Percentiles rank a stretch among this genome's conserved stretches.
Conservation (phyloP, 805 yeast species). For the Cyberlindnera veronae region DNA sequence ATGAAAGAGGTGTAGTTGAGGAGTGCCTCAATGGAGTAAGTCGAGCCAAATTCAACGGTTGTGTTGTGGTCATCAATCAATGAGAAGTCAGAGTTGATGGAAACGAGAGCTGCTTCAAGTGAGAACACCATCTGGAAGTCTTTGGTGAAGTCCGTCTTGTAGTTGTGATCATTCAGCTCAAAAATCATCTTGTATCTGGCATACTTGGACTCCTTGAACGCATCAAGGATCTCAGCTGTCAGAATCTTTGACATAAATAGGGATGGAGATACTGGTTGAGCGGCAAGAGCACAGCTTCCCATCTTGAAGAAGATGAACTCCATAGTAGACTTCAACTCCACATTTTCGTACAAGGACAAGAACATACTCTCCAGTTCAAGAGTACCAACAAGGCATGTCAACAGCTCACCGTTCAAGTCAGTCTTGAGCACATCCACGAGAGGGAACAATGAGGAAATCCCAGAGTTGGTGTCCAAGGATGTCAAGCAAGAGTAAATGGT, state of each 20-base stretch:
- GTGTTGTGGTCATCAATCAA: conserved; percentile 14
- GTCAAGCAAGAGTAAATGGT: conserved; percentile 6
- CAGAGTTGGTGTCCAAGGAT: background rate
- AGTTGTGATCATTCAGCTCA: conserved; percentile 28
- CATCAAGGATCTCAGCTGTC: conserved; percentile 15
- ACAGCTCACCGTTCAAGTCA: conserved; percentile 12
- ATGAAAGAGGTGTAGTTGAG: conserved; percentile 18
- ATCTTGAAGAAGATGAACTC: conserved; percentile 18
- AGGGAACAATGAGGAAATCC: conserved; percentile 2
- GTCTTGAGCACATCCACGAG: conserved; percentile 9
- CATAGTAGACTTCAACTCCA: conserved; percentile 1
- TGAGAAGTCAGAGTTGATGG: conserved; percentile 14
- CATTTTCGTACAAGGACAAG: conserved; percentile 3
- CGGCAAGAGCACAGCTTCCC: background rate
- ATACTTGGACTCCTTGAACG: conserved; percentile 15
- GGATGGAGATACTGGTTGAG: background rate
- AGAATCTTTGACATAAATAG: conserved; percentile 5
- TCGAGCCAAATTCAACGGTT: conserved; percentile 22
- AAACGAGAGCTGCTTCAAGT: conserved; percentile 13
- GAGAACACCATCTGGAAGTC: conserved; percentile 19
- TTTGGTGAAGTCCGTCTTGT: conserved; percentile 15
- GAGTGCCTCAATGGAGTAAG: conserved; percentile 19
- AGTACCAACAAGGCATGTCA: conserved; percentile 9
- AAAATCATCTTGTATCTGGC: conserved; percentile 24
- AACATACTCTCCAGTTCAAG: conserved; percentile 10